These are phyloP conservation scores for Solanum neorickii DNA, from an alignment of 257 asterid genomes.

Conservation along the genomic window DNA sequence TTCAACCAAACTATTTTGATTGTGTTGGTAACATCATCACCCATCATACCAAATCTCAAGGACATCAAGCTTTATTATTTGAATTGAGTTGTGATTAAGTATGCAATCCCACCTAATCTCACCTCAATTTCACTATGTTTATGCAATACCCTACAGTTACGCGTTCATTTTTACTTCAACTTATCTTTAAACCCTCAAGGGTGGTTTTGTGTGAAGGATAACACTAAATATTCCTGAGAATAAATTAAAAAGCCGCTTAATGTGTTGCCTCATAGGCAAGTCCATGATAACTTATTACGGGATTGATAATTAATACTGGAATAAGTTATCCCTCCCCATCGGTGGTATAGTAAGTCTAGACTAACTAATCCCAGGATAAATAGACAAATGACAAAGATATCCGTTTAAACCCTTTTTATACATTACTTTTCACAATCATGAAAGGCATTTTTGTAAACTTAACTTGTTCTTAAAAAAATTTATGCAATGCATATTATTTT, in stretches of 20 bases:
- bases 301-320: neutral
- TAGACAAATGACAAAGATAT: neutral
- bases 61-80: neutral
- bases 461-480: neutral
- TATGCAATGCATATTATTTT: neutral
- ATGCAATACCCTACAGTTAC: neutral
- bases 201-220: neutral
- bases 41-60: neutral
- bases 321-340: neutral
- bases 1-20: neutral
- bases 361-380: no score
- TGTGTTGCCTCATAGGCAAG: neutral
- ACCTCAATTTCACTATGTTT: neutral
- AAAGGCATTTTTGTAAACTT: no score
- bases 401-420: neutral
- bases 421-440: neutral
- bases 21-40: neutral
- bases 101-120: neutral
- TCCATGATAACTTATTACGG: no score
- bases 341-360: neutral
- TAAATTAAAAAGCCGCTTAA: neutral
- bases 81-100: neutral
- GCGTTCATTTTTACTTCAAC: neutral
- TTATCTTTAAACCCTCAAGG: neutral
- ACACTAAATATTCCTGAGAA: neutral